phyloP scores from a whole-genome alignment of 768 basidiomycete species.

The Xerocomellus intermedius region DNA sequence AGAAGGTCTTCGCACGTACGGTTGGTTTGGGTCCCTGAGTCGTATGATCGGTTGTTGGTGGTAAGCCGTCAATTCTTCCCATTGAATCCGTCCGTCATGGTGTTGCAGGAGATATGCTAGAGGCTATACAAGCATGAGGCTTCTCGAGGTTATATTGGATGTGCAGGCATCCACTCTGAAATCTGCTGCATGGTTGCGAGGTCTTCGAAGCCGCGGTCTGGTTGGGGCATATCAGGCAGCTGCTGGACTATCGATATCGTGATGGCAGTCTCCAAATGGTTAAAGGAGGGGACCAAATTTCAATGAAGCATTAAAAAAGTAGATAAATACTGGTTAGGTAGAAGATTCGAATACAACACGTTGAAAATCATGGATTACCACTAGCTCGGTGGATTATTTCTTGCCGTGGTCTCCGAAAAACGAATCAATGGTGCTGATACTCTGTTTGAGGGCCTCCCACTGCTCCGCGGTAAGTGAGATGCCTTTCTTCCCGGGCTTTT shows the following conservation, averaged over 20 bases:
- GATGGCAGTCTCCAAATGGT: not conserved
- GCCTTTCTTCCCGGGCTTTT: constrained; percentile 81
- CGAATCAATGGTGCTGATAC: constrained; percentile 47
- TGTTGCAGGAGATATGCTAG: constrained; percentile 56
- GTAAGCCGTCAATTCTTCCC: constrained; percentile 41
- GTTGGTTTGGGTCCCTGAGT: constrained; percentile 49
- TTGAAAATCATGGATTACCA: not conserved
- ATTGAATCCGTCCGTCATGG: not conserved
- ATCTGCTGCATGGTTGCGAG: constrained; percentile 61
- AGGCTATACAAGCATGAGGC: constrained; percentile 46
- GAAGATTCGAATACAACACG: not conserved
- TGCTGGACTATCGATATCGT: constrained; percentile 52
- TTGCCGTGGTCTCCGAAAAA: constrained; percentile 39
- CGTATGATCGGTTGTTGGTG: constrained; percentile 67
- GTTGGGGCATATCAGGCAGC: constrained; percentile 69
- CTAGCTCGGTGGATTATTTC: constrained; percentile 2
- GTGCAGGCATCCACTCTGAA: constrained; percentile 54
- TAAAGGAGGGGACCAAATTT: not conserved
- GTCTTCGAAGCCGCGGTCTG: constrained; percentile 56
- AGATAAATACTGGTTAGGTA: not conserved
- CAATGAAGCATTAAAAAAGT: not conserved
- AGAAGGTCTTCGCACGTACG: constrained; percentile 46
- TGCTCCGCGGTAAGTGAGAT: constrained; percentile 66
- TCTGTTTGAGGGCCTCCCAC: constrained; percentile 58
- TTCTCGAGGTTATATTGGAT: constrained; percentile 66